phyloP scores from a whole-genome alignment of 2,329 filamentous ascomycete genomes.

The Zymoseptoria tritici region DNA sequence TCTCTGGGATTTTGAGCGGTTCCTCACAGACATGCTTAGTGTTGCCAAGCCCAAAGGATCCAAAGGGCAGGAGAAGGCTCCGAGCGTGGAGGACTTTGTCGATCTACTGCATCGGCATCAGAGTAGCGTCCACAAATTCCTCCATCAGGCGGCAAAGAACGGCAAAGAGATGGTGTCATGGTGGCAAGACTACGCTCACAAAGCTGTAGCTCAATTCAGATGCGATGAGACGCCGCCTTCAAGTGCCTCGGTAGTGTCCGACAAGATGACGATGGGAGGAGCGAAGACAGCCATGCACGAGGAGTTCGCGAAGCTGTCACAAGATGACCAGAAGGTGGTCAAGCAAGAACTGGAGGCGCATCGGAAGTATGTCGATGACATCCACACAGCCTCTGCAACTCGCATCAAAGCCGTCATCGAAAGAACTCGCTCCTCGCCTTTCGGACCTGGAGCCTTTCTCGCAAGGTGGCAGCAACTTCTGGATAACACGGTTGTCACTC shows the following conservation, averaged over 20 bases:
- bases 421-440: constrained; percentile 35
- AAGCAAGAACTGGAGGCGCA: constrained; percentile 52
- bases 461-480: constrained; percentile 64
- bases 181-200: constrained; percentile 55
- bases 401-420: constrained; percentile 53
- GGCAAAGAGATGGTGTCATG: constrained; percentile 58
- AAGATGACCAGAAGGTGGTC: constrained; percentile 41
- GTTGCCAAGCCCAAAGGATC: constrained; percentile 32
- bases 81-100: constrained; percentile 67
- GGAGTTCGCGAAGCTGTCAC: constrained; percentile 42
- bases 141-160: constrained; percentile 61
- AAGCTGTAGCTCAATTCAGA: constrained; percentile 51
- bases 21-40: constrained; percentile 65
- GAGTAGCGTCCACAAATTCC: constrained; percentile 57
- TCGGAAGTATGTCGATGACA: constrained; percentile 49
- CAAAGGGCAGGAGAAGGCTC: constrained; percentile 31
- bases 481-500: constrained; percentile 62
- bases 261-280: constrained; percentile 34
- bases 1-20: constrained; percentile 58
- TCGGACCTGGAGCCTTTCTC: constrained; percentile 65
- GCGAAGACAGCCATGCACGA: constrained; percentile 36
- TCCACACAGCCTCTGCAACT: constrained; percentile 47
- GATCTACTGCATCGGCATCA: constrained; percentile 58
- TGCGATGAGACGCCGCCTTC: constrained; percentile 21
- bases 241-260: constrained; percentile 16